A percentile compares a stretch with the other conserved stretches of the same genome.
phyloP scores from a whole-genome alignment of 495 filamentous ascomycete genomes.

The Xylaria venustula region DNA sequence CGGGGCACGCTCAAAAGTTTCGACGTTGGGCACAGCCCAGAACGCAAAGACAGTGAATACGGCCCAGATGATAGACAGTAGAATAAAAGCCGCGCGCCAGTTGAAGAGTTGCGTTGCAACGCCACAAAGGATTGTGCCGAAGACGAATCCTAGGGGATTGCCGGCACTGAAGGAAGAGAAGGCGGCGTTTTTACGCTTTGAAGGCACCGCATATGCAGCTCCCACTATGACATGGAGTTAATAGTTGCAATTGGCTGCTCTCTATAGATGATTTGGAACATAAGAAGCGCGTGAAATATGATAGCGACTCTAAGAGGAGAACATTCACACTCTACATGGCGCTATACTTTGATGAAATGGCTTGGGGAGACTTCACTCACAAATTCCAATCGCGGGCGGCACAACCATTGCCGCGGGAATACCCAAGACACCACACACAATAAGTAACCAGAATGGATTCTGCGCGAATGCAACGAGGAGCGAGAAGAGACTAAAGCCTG shows the following conservation, averaged over 20 bases:
- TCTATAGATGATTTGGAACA: too few species aligned
- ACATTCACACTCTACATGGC: too few species aligned
- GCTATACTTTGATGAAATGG: too few species aligned
- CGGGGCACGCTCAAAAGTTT: constrained; percentile 43
- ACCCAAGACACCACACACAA: constrained; percentile 63
- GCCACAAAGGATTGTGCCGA: constrained; percentile 64
- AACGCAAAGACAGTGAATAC: constrained; percentile 56
- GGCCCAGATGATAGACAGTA: constrained; percentile 62
- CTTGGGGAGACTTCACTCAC: too few species aligned
- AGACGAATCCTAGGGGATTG: constrained; percentile 69
- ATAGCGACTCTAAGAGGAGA: too few species aligned
- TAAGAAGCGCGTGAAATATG: too few species aligned
- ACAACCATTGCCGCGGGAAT: constrained; percentile 62
- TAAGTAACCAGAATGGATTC: constrained; percentile 61
- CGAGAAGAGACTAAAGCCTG: constrained; percentile 53
- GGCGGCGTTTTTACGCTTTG: constrained; percentile 65
- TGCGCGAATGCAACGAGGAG: constrained; percentile 62
- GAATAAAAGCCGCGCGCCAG: constrained; percentile 64
- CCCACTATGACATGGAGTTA: constrained; percentile 37
- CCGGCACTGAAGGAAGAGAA: constrained; percentile 72
- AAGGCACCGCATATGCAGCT: constrained; percentile 58
- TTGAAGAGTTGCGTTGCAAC: constrained; percentile 59
- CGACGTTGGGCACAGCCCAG: constrained; percentile 63
- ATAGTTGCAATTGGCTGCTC: too few species aligned
- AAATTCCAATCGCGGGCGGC: constrained; percentile 63